Percentiles rank a stretch among this genome's conserved stretches.
Conservation (phyloP, 1,139 yeast genomes). For the Zhuliangozyma parablackwelliae region DNA sequence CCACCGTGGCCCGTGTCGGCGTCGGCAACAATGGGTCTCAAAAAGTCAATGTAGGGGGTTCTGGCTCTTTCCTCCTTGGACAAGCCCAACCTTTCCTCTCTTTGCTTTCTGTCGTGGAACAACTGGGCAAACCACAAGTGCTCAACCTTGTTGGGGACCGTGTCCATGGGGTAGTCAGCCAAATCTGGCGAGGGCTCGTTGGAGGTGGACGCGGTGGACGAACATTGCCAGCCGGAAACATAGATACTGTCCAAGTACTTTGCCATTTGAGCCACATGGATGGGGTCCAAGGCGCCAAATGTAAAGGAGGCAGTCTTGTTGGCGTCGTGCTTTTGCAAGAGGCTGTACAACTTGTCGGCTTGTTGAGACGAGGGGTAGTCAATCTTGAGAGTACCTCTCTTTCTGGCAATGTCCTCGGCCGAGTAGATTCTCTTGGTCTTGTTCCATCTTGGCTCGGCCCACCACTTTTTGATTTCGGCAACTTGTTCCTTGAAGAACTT, state of each 20-base stretch:
- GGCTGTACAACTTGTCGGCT: constrained; percentile 74
- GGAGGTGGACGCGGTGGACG: constrained; percentile 94
- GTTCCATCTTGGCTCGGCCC: constrained; percentile 89
- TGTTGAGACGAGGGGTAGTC: constrained; percentile 74
- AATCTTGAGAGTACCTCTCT: constrained; percentile 73
- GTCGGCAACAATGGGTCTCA: constrained; percentile 94
- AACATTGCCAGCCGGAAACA: constrained; percentile 98
- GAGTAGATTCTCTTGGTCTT: constrained; percentile 85
- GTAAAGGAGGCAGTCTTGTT: constrained; percentile 80
- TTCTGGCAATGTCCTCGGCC: constrained; percentile 83
- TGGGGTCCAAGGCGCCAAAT: constrained; percentile 95
- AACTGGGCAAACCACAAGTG: constrained; percentile 95
- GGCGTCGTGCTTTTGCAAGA: constrained; percentile 68
- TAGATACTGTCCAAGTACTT: constrained; percentile 88
- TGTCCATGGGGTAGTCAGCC: constrained; percentile 98
- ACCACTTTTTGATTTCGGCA: constrained; percentile 76
- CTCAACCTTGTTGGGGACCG: constrained; percentile 97
- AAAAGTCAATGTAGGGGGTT: constrained; percentile 66
- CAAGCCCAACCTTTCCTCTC: constrained; percentile 70
- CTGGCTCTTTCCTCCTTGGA: constrained; percentile 62
- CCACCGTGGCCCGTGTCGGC: constrained; percentile 99
- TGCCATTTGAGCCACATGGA: constrained; percentile 95
- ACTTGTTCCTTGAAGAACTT: constrained; percentile 64
- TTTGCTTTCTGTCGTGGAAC: constrained; percentile 96
- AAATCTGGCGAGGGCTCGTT: constrained; percentile 98